Base-by-base conservation (phyloP, 2,329 filamentous ascomycete genomes). In the Rutstroemia sp. region DNA sequence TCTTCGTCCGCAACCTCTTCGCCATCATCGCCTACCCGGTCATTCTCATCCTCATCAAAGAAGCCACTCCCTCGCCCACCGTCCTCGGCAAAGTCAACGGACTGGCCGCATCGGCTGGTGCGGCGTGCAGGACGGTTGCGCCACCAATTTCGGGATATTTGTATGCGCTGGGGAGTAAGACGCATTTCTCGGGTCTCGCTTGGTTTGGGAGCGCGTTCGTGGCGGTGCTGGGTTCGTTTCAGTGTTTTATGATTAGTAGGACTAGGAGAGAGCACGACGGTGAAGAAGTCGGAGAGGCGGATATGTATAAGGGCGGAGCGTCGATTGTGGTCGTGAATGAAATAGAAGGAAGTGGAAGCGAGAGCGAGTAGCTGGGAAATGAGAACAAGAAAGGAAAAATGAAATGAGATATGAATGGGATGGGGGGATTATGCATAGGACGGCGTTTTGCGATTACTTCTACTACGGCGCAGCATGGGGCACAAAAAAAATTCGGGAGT, bases 11-110 rank as follows among this genome's bases (percentile, higher is more conserved):
- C 53, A 86, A 85, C 63, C 65, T 84, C 14, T 73, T 84, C 39
- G 79, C 78, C 47, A 86, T 86, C 64, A 75, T 83, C 54, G 73
- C 84, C 8, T 87, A 85, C 65, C 84, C 83, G 2, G 74, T 86
- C 5, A 75, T 87, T 39, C 73, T 87, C 46, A 87, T 87, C 62
- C 73, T 86, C 34, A 79, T 87, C 74, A 87, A 87, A 70, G 81
- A 86, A 65, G 81, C 82, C 1, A 84, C 81, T 0, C 81, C 82
- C 2, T 76, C 74, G 34, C 71, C 75, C 6, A 73, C 73, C 44
- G 77, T 82, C 6, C 72, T 86, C 41, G 84, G 84, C 51, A 83
- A 78, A 63, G 79, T 87, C 63, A 87, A 87, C 59, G 84, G 84
- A 4, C 69, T 87, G 45, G 82, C 83, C 21, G 83, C 84, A 51